Evolutionary conservation across 2,329 filamentous ascomycete genomes (phyloP).

Genomic region (Fusarium keratoplasticum): DNA sequence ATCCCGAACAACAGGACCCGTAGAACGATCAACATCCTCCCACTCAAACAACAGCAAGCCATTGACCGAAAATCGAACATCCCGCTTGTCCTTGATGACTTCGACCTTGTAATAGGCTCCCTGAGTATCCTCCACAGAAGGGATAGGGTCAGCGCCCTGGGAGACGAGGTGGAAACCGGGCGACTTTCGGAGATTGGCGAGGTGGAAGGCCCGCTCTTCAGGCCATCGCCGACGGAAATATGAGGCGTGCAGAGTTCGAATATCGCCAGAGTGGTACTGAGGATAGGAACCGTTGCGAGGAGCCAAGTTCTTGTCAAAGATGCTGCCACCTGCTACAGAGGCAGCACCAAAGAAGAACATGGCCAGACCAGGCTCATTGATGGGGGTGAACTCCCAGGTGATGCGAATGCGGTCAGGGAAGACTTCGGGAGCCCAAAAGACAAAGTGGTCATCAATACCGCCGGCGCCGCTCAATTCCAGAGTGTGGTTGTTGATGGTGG

Average conservation of each 20-base stretch:
- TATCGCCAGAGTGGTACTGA: constrained; percentile 41
- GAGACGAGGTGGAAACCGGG: constrained; percentile 39
- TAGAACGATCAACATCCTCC: constrained; percentile 33
- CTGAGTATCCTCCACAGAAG: constrained; percentile 30
- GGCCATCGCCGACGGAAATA: constrained; percentile 42
- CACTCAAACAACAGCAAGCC: constrained; percentile 30
- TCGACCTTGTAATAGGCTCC: constrained; percentile 39
- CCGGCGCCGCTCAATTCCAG: constrained; percentile 33
- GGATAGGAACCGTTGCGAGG: constrained; percentile 40
- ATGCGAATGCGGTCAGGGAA: constrained; percentile 40
- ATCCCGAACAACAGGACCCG: constrained; percentile 32
- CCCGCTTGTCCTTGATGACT: constrained; percentile 35
- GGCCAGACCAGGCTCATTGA: constrained; percentile 35
- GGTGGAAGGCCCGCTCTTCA: constrained; percentile 38
- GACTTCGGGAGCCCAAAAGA: constrained; percentile 38
- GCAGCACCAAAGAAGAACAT: constrained; percentile 42
- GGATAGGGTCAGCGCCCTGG: constrained; percentile 39
- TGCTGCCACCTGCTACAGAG: constrained; percentile 33
- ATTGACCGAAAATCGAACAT: constrained; percentile 33
- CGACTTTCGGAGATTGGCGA: constrained; percentile 40
- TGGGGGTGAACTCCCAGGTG: constrained; percentile 37
- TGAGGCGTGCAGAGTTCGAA: constrained; percentile 37
- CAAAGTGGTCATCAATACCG: constrained; percentile 31
- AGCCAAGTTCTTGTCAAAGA: constrained; percentile 32
- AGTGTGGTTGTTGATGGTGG: constrained; percentile 36